A percentile compares a stretch with the other conserved stretches of the same genome.
phyloP scores from a whole-genome alignment of 2,329 filamentous ascomycete species.

The Hypoxylon sp. region DNA sequence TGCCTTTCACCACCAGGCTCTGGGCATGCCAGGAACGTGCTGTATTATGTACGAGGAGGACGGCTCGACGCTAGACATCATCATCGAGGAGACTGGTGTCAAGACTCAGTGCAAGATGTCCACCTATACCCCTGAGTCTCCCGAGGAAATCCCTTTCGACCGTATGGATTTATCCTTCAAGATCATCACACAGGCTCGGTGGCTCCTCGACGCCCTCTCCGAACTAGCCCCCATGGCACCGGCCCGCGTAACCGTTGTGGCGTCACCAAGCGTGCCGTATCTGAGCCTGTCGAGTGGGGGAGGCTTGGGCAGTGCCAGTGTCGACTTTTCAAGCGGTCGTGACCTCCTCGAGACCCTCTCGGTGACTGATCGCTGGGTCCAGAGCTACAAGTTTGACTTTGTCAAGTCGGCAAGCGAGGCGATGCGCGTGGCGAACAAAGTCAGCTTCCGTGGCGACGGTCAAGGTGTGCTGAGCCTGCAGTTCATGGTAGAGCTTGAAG shows the following conservation, averaged over 20 bases:
- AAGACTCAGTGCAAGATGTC: constrained; percentile 89
- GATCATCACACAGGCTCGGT: constrained; percentile 87
- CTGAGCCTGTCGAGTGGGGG: constrained; percentile 75
- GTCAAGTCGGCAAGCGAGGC: constrained; percentile 86
- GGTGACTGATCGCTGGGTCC: constrained; percentile 65
- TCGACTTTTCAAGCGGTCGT: constrained; percentile 71
- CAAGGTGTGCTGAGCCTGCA: constrained; percentile 94
- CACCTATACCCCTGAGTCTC: constrained; percentile 80
- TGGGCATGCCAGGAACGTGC: constrained; percentile 87
- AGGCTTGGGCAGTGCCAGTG: constrained; percentile 67
- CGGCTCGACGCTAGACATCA: constrained; percentile 82
- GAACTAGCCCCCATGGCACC: constrained; percentile 78
- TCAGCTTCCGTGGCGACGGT: constrained; percentile 85
- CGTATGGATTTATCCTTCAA: constrained; percentile 84
- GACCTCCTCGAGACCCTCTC: constrained; percentile 79
- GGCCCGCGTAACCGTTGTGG: constrained; percentile 72
- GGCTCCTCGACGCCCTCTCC: constrained; percentile 74
- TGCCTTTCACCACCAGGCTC: constrained; percentile 82
- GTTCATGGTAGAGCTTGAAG: constrained; percentile 92
- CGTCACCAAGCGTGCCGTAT: constrained; percentile 70
- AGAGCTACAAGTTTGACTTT: constrained; percentile 87
- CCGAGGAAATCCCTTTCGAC: constrained; percentile 88
- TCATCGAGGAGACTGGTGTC: constrained; percentile 84
- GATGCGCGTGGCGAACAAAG: constrained; percentile 93
- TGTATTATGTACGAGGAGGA: constrained; percentile 78